Base-by-base conservation (phyloP, 2,329 filamentous ascomycete genomes). In the Talaromyces piceae region DNA sequence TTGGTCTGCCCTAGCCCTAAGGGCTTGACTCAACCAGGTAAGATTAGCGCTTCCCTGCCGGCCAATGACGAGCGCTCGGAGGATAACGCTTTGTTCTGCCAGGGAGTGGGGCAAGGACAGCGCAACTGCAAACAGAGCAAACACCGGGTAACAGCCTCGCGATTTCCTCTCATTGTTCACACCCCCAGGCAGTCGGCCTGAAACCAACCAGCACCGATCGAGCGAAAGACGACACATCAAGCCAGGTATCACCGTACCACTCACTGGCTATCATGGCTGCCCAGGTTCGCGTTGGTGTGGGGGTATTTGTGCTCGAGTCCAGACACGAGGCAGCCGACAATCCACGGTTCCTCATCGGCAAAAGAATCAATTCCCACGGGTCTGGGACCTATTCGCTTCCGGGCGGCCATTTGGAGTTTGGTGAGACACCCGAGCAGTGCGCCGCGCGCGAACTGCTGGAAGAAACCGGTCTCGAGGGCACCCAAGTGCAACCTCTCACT, bases 401-500 rank as follows among this genome's bases (percentile, higher is more conserved):
- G 0, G 87, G 87, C 20, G 88, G 87, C 0, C 86, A 91, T 59
- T 77, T 91, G 13, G 87, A 91, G 54, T 78, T 79, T 51, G 78
- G 79, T 55, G 87, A 91, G 63, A 73, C 73, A 1, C 75, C 81
- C 27, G 73, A 81, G 18, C 64, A 67, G 0, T 89, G 86, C 53
- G 85, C 86, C 0, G 75, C 70, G 44, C 77, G 87, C 3, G 87
- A 91, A 66, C 73, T 79, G 0, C 62, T 80, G 0, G 87, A 91
- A 63, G 87, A 91, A 61, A 88, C 87, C 0, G 84, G 78, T 0
- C 72, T 89, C 0, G 59, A 67, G 0, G 72, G 89, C 1, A 70
- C 65, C 1, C 73, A 77, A 5, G 45, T 79, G 4, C 73, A 71
- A 43, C 75, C 85, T 33, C 57, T 84, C 1, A 79, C 77, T 0